phyloP scores from a whole-genome alignment of 768 basidiomycete species.

The Brasilioporus rufonigricans region DNA sequence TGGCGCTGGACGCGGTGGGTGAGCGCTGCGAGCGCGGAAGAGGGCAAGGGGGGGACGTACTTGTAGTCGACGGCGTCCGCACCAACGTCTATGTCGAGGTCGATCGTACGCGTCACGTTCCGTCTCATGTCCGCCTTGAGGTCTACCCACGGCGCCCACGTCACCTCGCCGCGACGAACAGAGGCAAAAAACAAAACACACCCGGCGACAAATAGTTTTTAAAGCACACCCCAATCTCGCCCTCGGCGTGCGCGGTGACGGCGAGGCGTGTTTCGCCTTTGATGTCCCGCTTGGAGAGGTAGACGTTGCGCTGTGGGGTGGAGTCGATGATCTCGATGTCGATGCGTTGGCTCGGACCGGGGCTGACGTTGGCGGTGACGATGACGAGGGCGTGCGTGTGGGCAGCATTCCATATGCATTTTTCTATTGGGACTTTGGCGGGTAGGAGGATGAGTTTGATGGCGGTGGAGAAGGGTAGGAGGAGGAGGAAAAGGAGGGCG shows the following conservation, averaged over 20 bases:
- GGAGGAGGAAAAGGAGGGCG: constrained; percentile 24
- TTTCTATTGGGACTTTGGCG: constrained; percentile 66
- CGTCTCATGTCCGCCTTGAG: constrained; percentile 44
- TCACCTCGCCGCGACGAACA: background rate
- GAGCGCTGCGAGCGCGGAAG: background rate
- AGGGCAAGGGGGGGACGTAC: constrained; percentile 44
- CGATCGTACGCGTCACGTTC: constrained; percentile 66
- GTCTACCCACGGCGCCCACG: constrained; percentile 32
- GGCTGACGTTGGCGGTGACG: constrained; percentile 90
- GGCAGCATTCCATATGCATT: constrained; percentile 96
- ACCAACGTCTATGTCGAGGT: constrained; percentile 96
- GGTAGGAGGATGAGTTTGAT: constrained; percentile 87
- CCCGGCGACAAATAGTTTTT: constrained; percentile 75
- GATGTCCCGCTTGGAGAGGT: constrained; percentile 85
- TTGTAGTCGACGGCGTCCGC: constrained; percentile 99
- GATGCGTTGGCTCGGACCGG: constrained; percentile 72
- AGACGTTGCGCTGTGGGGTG: constrained; percentile 79
- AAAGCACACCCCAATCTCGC: constrained; percentile 95
- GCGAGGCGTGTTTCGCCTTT: constrained; percentile 91
- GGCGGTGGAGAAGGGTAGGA: constrained; percentile 40
- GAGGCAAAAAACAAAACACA: constrained; percentile 32
- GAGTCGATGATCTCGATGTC: constrained; percentile 96
- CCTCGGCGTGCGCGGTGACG: constrained; percentile 89
- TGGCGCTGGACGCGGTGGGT: constrained; percentile 59
- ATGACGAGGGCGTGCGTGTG: constrained; percentile 87